These are phyloP conservation scores for Stemphylium lycopersici DNA, from an alignment of 2,329 filamentous ascomycete species.

Conservation along the genomic window DNA sequence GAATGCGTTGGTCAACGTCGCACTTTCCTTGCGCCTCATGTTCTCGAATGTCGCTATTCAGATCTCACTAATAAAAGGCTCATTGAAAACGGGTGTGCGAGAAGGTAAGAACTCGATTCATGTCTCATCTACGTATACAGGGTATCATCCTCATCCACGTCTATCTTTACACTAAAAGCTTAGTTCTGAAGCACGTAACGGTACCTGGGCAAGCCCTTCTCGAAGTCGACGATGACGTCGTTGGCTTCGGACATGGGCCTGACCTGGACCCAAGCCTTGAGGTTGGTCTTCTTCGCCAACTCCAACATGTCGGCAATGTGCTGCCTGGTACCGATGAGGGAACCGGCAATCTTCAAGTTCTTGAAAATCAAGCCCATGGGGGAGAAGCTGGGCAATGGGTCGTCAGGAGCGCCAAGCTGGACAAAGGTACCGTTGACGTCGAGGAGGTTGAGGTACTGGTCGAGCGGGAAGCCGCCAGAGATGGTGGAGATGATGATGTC, in stretches of 20 bases:
- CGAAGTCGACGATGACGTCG: slow-evolving; percentile 48
- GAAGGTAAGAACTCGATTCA: neutral
- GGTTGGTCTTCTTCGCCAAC: slow-evolving; percentile 48
- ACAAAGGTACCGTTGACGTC: slow-evolving; percentile 66
- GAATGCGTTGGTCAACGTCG: neutral
- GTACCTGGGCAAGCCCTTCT: slow-evolving; percentile 51
- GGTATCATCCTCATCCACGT: slow-evolving; percentile 5
- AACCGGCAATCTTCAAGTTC: slow-evolving; percentile 67
- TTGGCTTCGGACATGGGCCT: slow-evolving; percentile 49
- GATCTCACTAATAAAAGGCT: too few species aligned
- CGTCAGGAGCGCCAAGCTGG: slow-evolving; percentile 71
- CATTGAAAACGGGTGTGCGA: neutral
- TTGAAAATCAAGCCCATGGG: slow-evolving; percentile 60
- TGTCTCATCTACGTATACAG: slow-evolving; percentile 4
- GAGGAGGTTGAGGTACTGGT: slow-evolving; percentile 66
- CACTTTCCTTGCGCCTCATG: too few species aligned
- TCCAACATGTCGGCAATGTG: slow-evolving; percentile 63
- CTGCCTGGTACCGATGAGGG: slow-evolving; percentile 66
- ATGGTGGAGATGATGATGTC: slow-evolving; percentile 67
- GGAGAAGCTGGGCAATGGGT: slow-evolving; percentile 57
- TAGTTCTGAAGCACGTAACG: slow-evolving; percentile 48
- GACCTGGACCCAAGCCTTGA: slow-evolving; percentile 52
- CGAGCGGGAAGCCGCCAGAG: slow-evolving; percentile 62
- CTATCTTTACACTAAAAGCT: neutral
- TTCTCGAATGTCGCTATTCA: too few species aligned